Conservation (phyloP, 2,329 filamentous ascomycete species). For the Aureobasidium sp. region DNA sequence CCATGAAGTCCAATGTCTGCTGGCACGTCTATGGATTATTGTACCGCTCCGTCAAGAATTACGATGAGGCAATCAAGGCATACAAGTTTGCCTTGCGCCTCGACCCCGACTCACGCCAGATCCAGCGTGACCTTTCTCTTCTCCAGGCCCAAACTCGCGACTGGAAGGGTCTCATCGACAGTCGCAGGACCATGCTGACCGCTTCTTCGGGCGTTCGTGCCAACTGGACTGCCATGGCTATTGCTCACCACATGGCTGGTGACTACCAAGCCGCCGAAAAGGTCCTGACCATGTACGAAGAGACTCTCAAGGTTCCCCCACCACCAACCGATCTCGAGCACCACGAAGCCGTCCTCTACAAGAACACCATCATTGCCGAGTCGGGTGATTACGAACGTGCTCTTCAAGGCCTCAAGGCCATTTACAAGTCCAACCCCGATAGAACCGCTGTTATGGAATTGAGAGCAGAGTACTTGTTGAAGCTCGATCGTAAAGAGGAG, state of each 20-base stretch:
- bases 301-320: slow-evolving; percentile 77
- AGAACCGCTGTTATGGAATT: slow-evolving; percentile 78
- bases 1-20: slow-evolving; percentile 99
- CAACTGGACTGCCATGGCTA: slow-evolving; percentile 96
- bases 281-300: slow-evolving; percentile 84
- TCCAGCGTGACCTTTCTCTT: slow-evolving; percentile 86
- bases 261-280: slow-evolving; percentile 82
- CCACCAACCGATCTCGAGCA: slow-evolving; percentile 79
- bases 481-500: slow-evolving; percentile 70
- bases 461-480: slow-evolving; percentile 74
- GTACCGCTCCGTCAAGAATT: slow-evolving; percentile 92
- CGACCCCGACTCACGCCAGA: slow-evolving; percentile 90
- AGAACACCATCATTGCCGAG: slow-evolving; percentile 90
- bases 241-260: slow-evolving; percentile 86
- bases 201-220: slow-evolving; percentile 73
- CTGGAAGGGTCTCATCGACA: slow-evolving; percentile 87
- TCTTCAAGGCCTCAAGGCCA: slow-evolving; percentile 74
- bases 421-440: slow-evolving; percentile 73
- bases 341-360: slow-evolving; percentile 90
- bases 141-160: slow-evolving; percentile 96
- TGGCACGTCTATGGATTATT: slow-evolving; percentile 98
- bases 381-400: slow-evolving; percentile 75
- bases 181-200: slow-evolving; percentile 79
- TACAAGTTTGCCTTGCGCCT: slow-evolving; percentile 92
- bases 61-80: slow-evolving; percentile 97